Evolutionary conservation across 2,329 filamentous ascomycete genomes (phyloP).

Genomic region (Mariannaea elegans): DNA sequence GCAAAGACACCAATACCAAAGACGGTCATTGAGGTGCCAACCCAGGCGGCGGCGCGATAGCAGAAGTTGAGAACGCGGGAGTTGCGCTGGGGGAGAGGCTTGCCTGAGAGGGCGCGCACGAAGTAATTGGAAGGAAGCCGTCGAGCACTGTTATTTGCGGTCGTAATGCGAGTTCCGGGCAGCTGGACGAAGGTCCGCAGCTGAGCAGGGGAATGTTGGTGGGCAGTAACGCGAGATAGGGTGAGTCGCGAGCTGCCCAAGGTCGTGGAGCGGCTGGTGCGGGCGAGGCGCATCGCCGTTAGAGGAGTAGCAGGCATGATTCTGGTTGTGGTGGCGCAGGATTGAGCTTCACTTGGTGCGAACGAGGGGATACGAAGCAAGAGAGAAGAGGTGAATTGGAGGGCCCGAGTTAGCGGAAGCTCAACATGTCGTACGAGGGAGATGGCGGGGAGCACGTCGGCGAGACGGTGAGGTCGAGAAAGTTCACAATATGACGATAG

Average conservation of each 20-base stretch:
- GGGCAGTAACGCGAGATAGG: conserved; percentile 23
- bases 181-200: conserved; percentile 36
- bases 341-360: not conserved
- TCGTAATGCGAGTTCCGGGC: conserved; percentile 17
- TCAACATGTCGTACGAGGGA: conserved; percentile 22
- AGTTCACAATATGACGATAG: conserved; percentile 19
- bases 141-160: conserved; percentile 12
- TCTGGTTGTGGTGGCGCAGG: not conserved
- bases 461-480: not conserved
- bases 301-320: conserved; percentile 37
- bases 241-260: conserved; percentile 26
- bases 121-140: conserved; percentile 37
- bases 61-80: conserved; percentile 65
- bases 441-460: not conserved
- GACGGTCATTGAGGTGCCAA: conserved; percentile 78
- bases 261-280: conserved; percentile 25
- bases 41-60: conserved; percentile 69
- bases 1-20: conserved; percentile 74
- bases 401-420: conserved; percentile 13
- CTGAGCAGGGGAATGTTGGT: conserved; percentile 19
- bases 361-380: conserved; percentile 15
- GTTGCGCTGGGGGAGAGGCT: conserved; percentile 58
- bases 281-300: conserved; percentile 36
- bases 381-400: conserved; percentile 2
- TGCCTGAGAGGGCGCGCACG: conserved; percentile 59